Conservation (phyloP, 371 early-diverging fungal genomes). For the Actinomortierella wolfii region DNA sequence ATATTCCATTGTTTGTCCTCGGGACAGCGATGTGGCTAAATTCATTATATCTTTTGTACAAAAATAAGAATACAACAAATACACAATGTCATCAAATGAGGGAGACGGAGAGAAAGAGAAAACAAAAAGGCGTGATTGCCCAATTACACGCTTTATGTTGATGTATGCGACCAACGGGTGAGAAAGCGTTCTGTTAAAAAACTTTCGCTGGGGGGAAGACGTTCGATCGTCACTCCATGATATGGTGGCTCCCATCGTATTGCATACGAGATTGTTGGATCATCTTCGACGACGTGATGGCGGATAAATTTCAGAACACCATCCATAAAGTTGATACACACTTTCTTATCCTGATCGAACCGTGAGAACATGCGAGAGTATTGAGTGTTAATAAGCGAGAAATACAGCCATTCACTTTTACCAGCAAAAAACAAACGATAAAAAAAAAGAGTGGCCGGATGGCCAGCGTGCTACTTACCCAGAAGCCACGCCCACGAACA, state of each 20-base stretch:
- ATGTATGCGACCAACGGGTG: neutral
- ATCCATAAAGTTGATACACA: conserved; percentile 69
- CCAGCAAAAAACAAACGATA: too few species aligned
- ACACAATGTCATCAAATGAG: too few species aligned
- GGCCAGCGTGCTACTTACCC: conserved; percentile 69
- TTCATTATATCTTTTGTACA: too few species aligned
- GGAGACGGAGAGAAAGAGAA: too few species aligned
- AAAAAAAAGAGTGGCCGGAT: too few species aligned
- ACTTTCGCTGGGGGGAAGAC: conserved; percentile 9
- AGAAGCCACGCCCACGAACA: conserved; percentile 66
- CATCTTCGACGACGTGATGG: conserved; percentile 35
- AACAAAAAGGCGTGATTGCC: too few species aligned
- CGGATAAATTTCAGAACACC: conserved; percentile 51
- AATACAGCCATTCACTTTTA: too few species aligned
- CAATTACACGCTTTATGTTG: neutral
- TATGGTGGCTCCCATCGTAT: conserved; percentile 25
- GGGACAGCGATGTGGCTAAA: too few species aligned
- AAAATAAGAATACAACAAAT: too few species aligned
- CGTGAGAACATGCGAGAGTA: too few species aligned
- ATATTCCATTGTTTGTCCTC: too few species aligned
- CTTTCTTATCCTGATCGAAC: conserved; percentile 52
- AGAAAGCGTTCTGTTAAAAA: conserved; percentile 36
- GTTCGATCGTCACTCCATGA: conserved; percentile 16
- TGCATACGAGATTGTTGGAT: conserved; percentile 34
- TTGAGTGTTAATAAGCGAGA: too few species aligned